Base-by-base conservation (phyloP, 352 stramenopile genomes). In the Globisporangium lucens region DNA sequence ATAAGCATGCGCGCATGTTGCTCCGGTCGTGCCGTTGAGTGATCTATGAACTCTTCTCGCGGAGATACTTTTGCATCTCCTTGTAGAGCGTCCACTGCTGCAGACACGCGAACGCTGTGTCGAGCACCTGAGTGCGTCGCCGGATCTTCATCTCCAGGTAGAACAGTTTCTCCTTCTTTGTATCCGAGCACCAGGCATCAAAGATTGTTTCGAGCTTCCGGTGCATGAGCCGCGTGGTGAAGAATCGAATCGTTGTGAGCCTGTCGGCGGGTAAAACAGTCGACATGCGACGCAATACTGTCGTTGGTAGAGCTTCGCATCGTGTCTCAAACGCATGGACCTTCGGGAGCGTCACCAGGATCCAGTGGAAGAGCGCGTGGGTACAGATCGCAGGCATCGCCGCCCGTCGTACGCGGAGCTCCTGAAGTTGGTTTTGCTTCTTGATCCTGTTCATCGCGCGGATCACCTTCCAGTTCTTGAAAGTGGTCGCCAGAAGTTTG, bases 321-420 rank as follows among this genome's bases (percentile, higher is more conserved):
- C 72, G 55, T 1, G 62, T 72, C 4, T 57, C 30, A 8, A 79
- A 74, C 47, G 60, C 13, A 7, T 76, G 30, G 20, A 70, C 63
- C 30, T 73, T 71, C 3, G 79, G 80, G 0, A 91, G 69, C 41
- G 66, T 72, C 4, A 67, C 9, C 4, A 57, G 58, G 35, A 90
- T 65, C 81, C 83, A 91, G 27, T 68, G 78, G 59, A 90, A 88
- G 13, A 89, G 20, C 0, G 78, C 74, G 53, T 76, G 64, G 8
- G 73, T 80, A 49, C 78, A 80, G 20, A 72, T 58, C 3, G 75
- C 65, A 13, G 76, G 60, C 20, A 80, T 62, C 5, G 79, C 20
- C 0, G 69, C 57, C 7, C 77, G 73, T 0, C 68, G 63, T 22
- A 75, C 46, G 1, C 66, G 67, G 6, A 75, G 2, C 38, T 81